A percentile compares a stretch with the other conserved stretches of the same genome.
These are phyloP conservation scores for Vitis rotundifolia DNA, from an alignment of 164 flowering plant genomes.

Conservation along the genomic window DNA sequence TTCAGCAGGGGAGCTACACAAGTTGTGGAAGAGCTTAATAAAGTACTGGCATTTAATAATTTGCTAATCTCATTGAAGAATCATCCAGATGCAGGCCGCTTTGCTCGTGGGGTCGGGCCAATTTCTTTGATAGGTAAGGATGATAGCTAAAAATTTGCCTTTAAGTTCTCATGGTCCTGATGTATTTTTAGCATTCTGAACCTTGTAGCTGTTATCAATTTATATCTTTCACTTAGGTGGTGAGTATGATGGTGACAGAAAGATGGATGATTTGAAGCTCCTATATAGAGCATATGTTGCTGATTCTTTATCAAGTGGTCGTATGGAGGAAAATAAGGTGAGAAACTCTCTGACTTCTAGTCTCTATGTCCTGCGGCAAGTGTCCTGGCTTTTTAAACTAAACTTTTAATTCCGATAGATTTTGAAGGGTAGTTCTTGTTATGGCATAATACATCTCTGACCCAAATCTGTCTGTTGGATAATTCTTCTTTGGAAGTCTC, in stretches of 20 bases:
- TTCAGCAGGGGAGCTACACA: conserved; percentile 50
- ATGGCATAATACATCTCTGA: too few species aligned
- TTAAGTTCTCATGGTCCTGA: neutral
- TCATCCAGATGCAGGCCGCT: conserved; percentile 59
- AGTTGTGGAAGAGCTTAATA: conserved; percentile 71
- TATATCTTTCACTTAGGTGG: conserved; percentile 65
- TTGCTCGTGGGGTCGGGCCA: conserved; percentile 86
- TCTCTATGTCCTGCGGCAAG: neutral
- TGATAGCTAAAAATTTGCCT: conserved; percentile 8
- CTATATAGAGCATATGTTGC: conserved; percentile 78
- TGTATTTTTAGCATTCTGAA: neutral
- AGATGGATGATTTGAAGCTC: conserved; percentile 85
- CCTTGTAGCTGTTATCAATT: conserved; percentile 1
- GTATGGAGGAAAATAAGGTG: conserved; percentile 81
- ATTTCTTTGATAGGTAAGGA: conserved; percentile 72
- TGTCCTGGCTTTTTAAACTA: neutral
- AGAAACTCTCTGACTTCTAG: neutral
- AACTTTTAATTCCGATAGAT: neutral
- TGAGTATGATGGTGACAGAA: conserved; percentile 80
- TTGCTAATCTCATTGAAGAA: conserved; percentile 59
- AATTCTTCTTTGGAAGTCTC: too few species aligned
- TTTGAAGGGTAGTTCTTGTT: too few species aligned
- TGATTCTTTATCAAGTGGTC: conserved; percentile 77
- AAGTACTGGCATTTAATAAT: conserved; percentile 65
- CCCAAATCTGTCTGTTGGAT: too few species aligned